Evolutionary conservation across 1,139 yeast species (phyloP), one percentile per base, ranked within the genome.

Genomic region (Zygosaccharomyces pseudobailii): DNA sequence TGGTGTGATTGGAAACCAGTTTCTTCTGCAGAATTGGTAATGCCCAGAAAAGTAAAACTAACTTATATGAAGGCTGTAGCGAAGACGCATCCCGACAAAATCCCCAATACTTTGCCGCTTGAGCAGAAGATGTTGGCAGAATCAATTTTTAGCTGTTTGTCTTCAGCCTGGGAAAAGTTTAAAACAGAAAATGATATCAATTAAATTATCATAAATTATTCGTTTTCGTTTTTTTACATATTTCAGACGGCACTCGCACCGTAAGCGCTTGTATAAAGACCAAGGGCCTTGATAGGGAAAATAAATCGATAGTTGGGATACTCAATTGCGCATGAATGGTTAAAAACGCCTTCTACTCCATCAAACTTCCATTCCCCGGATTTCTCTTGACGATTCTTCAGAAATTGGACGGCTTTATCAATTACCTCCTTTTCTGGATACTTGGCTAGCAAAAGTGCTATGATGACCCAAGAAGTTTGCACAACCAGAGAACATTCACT

Each of bases 321-420:
- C 65, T 92, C 97, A 61, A 94, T 94, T 2, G 95, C 97, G 73
- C 87, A 81, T 36, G 88, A 82, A 62, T 92, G 97, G 66, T 94
- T 94, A 73, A 94, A 94, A 0, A 92, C 97, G 42, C 99, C 99
- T 67, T 92, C 97, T 22, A 87, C 81, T 43, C 80, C 86, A 62
- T 92, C 96, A 62, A 78, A 84, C 48, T 75, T 72, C 88, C 95
- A 94, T 55, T 88, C 95, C 1, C 99, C 99, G 25, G 82, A 79
- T 0, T 73, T 63, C 39, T 74, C 65, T 65, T 94, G 98, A 54
- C 89, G 73, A 2, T 71, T 60, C 75, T 87, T 80, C 45, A 94
- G 63, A 40, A 88, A 71, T 43, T 72, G 58, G 13, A 88, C 73
- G 3, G 92, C 99, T 22, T 68, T 68, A 32, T 74, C 75, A 27